phyloP scores from a whole-genome alignment of 2,329 filamentous ascomycete species.

The Chaetomium sp. region DNA sequence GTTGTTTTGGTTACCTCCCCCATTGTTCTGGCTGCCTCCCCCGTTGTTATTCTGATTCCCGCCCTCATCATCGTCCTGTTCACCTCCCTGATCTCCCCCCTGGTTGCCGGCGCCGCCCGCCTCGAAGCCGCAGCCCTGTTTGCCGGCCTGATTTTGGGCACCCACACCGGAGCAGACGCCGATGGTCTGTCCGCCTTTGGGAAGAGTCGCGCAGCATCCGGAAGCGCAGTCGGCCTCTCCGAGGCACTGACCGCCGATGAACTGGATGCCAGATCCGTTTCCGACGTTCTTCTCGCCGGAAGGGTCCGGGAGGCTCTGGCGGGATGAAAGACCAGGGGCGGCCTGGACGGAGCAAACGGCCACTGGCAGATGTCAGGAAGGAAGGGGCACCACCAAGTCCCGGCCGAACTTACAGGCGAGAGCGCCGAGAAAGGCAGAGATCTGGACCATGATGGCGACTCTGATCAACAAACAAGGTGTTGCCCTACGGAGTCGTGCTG shows the following conservation, averaged over 20 bases:
- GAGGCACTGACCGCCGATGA: conserved; percentile 42
- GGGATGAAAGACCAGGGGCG: conserved; percentile 28
- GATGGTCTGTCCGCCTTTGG: conserved; percentile 32
- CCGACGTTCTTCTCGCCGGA: conserved; percentile 40
- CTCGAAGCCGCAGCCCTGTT: conserved; percentile 42
- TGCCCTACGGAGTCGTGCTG: not conserved
- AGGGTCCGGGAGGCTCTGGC: conserved; percentile 35
- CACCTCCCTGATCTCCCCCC: not conserved
- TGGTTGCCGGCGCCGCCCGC: conserved; percentile 6
- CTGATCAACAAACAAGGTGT: not conserved
- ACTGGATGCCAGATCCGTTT: conserved; percentile 39
- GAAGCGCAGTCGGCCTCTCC: conserved; percentile 40
- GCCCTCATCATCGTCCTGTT: not conserved
- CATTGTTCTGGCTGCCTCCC: conserved; percentile 4
- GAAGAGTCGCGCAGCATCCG: conserved; percentile 39
- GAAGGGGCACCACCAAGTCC: not conserved
- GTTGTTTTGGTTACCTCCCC: conserved; percentile 5
- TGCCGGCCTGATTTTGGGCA: conserved; percentile 39
- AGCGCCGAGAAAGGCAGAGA: conserved; percentile 24
- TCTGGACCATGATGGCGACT: conserved; percentile 34
- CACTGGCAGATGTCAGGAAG: conserved; percentile 24
- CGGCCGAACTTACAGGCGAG: conserved; percentile 23
- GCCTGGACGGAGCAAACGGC: conserved; percentile 30
- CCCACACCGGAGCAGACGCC: conserved; percentile 42
- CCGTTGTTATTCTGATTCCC: not conserved